These are phyloP conservation scores for Barnettozyma siamensis DNA, from an alignment of 805 yeast genomes.

Conservation along the genomic window DNA sequence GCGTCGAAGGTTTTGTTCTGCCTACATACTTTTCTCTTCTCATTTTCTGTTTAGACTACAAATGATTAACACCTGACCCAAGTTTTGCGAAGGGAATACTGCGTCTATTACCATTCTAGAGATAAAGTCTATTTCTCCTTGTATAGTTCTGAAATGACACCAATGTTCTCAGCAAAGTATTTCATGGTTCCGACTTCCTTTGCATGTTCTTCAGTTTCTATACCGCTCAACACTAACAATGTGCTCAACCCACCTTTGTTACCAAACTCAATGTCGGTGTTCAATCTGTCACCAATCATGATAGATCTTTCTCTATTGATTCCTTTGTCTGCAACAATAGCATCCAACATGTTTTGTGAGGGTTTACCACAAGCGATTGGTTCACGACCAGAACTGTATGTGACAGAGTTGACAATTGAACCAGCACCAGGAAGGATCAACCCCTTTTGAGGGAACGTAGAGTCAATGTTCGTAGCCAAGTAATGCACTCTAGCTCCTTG, in stretches of 20 bases:
- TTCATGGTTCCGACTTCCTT: conserved; percentile 48
- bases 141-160: conserved; percentile 58
- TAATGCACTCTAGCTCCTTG: conserved; percentile 53
- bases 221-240: conserved; percentile 84
- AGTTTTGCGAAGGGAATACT: no score
- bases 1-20: no score
- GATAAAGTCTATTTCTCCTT: neutral
- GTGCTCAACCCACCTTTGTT: conserved; percentile 82
- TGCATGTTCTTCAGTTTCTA: conserved; percentile 69
- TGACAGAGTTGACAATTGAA: conserved; percentile 72
- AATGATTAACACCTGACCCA: no score
- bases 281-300: conserved; percentile 94
- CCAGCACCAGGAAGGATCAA: conserved; percentile 93
- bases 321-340: conserved; percentile 59
- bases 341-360: conserved; percentile 80
- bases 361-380: conserved; percentile 96
- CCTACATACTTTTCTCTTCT: no score
- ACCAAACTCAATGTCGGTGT: conserved; percentile 94
- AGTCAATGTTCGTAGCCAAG: conserved; percentile 91
- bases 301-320: conserved; percentile 57
- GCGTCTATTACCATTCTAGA: no score
- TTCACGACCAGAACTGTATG: conserved; percentile 68
- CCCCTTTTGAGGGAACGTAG: conserved; percentile 90
- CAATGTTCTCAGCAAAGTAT: conserved; percentile 57
- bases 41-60: no score